Conservation (phyloP, 129 eudicot genomes). For the Deinandra increscens region DNA sequence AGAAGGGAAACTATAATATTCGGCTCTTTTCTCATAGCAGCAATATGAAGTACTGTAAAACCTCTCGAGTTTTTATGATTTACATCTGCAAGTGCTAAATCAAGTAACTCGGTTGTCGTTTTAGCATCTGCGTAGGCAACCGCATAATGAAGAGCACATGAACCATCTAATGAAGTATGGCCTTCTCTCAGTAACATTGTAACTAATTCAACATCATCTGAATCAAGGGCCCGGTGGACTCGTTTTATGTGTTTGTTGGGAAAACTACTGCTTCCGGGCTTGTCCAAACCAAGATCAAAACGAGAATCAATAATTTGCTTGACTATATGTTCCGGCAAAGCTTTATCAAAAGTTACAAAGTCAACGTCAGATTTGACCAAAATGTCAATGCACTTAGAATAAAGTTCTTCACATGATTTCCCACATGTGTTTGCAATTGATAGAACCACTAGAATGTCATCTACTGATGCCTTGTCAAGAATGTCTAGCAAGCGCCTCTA, state of each 20-base stretch:
- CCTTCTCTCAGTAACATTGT: constrained; percentile 86
- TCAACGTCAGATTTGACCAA: constrained; percentile 71
- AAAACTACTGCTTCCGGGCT: constrained; percentile 46
- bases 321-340: constrained; percentile 66
- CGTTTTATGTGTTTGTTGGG: constrained; percentile 93
- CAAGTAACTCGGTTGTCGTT: constrained; percentile 87
- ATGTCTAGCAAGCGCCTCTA: constrained; percentile 64
- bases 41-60: constrained; percentile 75
- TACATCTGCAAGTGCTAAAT: constrained; percentile 83
- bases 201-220: constrained; percentile 90
- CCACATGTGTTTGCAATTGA: constrained; percentile 75
- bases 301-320: constrained; percentile 64
- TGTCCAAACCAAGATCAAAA: constrained; percentile 50
- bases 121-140: constrained; percentile 93
- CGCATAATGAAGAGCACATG: constrained; percentile 91
- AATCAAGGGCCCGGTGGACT: constrained; percentile 89
- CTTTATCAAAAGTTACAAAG: constrained; percentile 73
- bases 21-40: constrained; percentile 93
- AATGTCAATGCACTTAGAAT: constrained; percentile 54
- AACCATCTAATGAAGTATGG: constrained; percentile 74
- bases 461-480: constrained; percentile 68
- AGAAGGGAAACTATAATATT: constrained; percentile 86
- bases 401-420: constrained; percentile 55
- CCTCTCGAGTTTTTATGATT: constrained; percentile 73
- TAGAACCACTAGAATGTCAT: constrained; percentile 72